Percentiles rank a stretch among this genome's conserved stretches.
phyloP scores from a whole-genome alignment of 441 rosid species.

The Kokia cookei region DNA sequence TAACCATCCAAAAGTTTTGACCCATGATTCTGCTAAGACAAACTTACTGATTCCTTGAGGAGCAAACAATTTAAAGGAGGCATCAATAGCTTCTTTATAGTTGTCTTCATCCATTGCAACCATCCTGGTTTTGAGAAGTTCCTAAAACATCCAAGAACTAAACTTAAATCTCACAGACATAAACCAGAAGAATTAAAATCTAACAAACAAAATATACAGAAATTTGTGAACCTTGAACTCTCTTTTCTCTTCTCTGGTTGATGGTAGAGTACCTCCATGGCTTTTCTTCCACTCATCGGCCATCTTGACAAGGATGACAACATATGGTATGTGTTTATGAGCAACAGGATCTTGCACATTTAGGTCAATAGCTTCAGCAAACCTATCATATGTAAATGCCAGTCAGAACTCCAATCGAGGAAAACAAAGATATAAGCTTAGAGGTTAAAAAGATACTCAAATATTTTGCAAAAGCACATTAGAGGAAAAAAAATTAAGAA shows the following conservation, averaged over 20 bases:
- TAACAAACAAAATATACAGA: slow-evolving; percentile 5
- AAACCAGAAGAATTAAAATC: slow-evolving; percentile 15
- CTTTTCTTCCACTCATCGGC: slow-evolving; percentile 75
- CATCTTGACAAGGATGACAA: slow-evolving; percentile 73
- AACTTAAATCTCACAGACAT: slow-evolving; percentile 18
- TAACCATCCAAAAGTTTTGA: slow-evolving; percentile 7
- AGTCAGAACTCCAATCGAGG: slow-evolving; percentile 13
- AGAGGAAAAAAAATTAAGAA: neutral
- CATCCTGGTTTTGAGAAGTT: slow-evolving; percentile 68
- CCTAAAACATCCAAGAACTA: slow-evolving; percentile 40
- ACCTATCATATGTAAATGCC: slow-evolving; percentile 31
- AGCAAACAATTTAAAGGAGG: slow-evolving; percentile 83
- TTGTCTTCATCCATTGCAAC: slow-evolving; percentile 77
- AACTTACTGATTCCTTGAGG: slow-evolving; percentile 85
- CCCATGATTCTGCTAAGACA: slow-evolving; percentile 5
- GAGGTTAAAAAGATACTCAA: neutral
- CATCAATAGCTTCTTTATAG: slow-evolving; percentile 80
- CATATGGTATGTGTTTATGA: slow-evolving; percentile 90
- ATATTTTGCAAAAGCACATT: neutral
- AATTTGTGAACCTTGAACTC: slow-evolving; percentile 66
- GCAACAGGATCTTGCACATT: slow-evolving; percentile 59
- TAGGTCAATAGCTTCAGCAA: slow-evolving; percentile 72
- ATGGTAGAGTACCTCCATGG: slow-evolving; percentile 69
- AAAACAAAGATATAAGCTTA: neutral
- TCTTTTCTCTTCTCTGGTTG: slow-evolving; percentile 76